Evolutionary conservation across 2,329 filamentous ascomycete species (phyloP).

Genomic region (Microcyclosporella mali): DNA sequence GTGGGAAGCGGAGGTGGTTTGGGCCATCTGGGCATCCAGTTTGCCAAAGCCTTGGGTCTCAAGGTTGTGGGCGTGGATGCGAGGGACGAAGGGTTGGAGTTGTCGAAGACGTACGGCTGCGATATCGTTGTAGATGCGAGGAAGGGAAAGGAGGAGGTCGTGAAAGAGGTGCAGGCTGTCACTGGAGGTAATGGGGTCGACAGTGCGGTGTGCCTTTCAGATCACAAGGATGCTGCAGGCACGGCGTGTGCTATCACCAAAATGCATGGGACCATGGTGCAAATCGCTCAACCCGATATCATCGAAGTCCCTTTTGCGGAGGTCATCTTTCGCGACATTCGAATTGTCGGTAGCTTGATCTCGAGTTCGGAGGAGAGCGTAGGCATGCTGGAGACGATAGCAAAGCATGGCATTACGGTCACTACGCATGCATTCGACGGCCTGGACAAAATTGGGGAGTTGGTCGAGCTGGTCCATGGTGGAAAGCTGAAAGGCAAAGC

Average conservation of each 20-base stretch:
- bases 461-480: conserved; percentile 44
- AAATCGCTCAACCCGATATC: conserved; percentile 50
- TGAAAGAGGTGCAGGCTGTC: conserved; percentile 42
- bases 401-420: conserved; percentile 41
- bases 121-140: conserved; percentile 50
- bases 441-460: conserved; percentile 46
- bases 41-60: conserved; percentile 48
- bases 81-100: conserved; percentile 47
- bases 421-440: conserved; percentile 49
- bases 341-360: conserved; percentile 40
- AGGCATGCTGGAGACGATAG: conserved; percentile 31
- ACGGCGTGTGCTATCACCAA: conserved; percentile 51
- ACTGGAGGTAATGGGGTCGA: conserved; percentile 48
- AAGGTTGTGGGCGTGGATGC: conserved; percentile 51
- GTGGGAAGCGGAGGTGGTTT: conserved; percentile 48
- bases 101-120: conserved; percentile 45
- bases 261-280: conserved; percentile 54
- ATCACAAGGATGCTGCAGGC: conserved; percentile 46
- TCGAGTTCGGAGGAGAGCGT: conserved; percentile 30
- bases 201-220: conserved; percentile 50
- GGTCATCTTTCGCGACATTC: conserved; percentile 50
- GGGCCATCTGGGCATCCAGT: conserved; percentile 49
- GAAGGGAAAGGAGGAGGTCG: conserved; percentile 42
- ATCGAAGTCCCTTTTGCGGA: conserved; percentile 41
- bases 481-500: conserved; percentile 53